Conservation (phyloP, 768 basidiomycete genomes). For the Dendrothele bispora region DNA sequence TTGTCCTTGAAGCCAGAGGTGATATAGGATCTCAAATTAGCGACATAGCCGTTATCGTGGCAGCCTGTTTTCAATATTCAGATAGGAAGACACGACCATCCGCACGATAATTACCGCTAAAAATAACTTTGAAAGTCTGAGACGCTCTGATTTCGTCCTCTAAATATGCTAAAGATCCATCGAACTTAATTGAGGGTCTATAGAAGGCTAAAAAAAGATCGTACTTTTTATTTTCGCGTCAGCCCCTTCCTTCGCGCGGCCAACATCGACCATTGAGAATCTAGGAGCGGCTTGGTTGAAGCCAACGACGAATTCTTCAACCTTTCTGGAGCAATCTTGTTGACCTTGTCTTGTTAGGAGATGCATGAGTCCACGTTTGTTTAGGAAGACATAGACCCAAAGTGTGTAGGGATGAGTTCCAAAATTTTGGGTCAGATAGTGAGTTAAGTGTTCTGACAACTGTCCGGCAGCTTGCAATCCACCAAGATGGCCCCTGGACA, state of each 20-base stretch:
- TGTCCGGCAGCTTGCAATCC: slow-evolving; percentile 56
- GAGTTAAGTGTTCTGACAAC: slow-evolving; percentile 23
- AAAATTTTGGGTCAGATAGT: slow-evolving; percentile 1
- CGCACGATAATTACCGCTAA: slow-evolving; percentile 50
- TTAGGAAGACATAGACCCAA: slow-evolving; percentile 63
- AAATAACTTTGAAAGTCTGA: slow-evolving; percentile 65
- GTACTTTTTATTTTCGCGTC: slow-evolving; percentile 76
- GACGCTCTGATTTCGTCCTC: slow-evolving; percentile 62
- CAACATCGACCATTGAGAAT: slow-evolving; percentile 71
- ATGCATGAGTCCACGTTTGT: slow-evolving; percentile 59
- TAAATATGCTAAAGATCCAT: slow-evolving; percentile 47
- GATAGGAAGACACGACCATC: slow-evolving; percentile 3
- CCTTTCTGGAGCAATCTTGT: slow-evolving; percentile 29
- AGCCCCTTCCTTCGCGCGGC: slow-evolving; percentile 69
- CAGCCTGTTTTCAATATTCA: slow-evolving; percentile 29
- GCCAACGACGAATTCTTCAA: slow-evolving; percentile 67
- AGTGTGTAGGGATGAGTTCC: slow-evolving; percentile 46
- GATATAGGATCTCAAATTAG: slow-evolving; percentile 59
- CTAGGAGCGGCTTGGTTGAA: slow-evolving; percentile 71
- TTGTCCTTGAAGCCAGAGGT: slow-evolving; percentile 66
- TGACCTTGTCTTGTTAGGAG: slow-evolving; percentile 38
- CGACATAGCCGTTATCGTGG: slow-evolving; percentile 59
- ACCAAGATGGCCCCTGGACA: slow-evolving; percentile 55
- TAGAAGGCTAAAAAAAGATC: slow-evolving; percentile 19
- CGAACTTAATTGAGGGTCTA: slow-evolving; percentile 12